phyloP scores from a whole-genome alignment of 129 eudicot genomes.

The Lonicera japonica region DNA sequence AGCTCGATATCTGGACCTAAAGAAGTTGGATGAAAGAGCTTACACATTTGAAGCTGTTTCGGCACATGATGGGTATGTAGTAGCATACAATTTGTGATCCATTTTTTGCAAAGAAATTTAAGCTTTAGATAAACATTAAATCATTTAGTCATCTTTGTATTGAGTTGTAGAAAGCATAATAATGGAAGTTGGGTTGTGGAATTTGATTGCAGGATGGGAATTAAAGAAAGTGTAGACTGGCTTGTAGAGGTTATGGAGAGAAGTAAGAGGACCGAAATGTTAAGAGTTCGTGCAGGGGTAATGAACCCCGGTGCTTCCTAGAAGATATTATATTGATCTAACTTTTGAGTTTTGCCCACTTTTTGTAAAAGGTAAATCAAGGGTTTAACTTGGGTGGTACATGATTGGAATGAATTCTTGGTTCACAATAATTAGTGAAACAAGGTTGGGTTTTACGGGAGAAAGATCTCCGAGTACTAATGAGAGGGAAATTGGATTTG shows the following conservation, averaged over 20 bases:
- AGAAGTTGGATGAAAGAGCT: conserved; percentile 84
- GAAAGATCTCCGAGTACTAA: too few species aligned
- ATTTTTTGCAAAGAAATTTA: not conserved
- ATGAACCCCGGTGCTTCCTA: conserved; percentile 41
- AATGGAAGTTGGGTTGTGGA: not conserved
- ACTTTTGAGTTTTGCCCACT: not conserved
- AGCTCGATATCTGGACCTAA: conserved; percentile 79
- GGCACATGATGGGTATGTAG: conserved; percentile 72
- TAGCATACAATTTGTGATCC: not conserved
- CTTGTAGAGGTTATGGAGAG: conserved; percentile 89
- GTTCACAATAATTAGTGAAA: too few species aligned
- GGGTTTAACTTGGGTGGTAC: conserved; percentile 1
- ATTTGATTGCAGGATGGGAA: conserved; percentile 57
- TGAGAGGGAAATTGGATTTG: too few species aligned
- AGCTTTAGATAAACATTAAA: not conserved
- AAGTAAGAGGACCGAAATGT: conserved; percentile 85
- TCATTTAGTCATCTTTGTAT: not conserved
- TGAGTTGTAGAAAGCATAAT: not conserved
- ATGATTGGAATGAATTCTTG: conserved; percentile 2
- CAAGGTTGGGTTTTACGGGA: too few species aligned
- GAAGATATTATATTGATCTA: conserved; percentile 4
- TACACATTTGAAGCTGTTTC: conserved; percentile 91
- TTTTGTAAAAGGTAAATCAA: conserved; percentile 5
- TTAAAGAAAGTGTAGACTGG: conserved; percentile 89
- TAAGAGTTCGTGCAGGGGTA: conserved; percentile 78